These are phyloP conservation scores for Chaetomium olivaceum DNA, from an alignment of 2,329 filamentous ascomycete species.

Conservation along the genomic window DNA sequence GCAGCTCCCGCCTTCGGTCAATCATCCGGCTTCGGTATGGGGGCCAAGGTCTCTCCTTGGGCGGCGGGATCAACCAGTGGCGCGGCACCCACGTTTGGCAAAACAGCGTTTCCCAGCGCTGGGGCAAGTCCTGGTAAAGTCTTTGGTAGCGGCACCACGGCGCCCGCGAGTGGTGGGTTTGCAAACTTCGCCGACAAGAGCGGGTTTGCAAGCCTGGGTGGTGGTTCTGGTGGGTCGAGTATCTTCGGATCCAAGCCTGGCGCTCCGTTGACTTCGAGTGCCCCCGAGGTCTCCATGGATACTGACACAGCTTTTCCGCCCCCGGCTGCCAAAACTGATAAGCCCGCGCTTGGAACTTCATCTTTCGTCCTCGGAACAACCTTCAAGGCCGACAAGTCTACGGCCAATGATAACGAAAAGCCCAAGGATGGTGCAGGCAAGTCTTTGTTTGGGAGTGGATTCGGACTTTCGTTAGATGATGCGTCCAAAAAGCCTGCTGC, in stretches of 20 bases:
- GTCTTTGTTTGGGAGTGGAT: conserved; percentile 62
- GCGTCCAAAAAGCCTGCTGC: conserved; percentile 40
- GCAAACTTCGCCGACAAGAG: conserved; percentile 55
- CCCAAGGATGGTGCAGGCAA: conserved; percentile 45
- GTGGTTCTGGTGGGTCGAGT: conserved; percentile 38
- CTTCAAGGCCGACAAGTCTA: conserved; percentile 64
- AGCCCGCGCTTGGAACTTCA: conserved; percentile 48
- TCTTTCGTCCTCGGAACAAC: conserved; percentile 68
- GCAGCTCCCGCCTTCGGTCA: conserved; percentile 53
- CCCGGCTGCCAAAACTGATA: conserved; percentile 42
- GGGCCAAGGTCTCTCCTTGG: conserved; percentile 55
- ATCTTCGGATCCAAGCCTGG: conserved; percentile 47
- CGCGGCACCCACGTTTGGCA: conserved; percentile 54
- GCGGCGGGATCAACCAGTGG: conserved; percentile 42
- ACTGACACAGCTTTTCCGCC: conserved; percentile 45
- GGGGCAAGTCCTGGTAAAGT: conserved; percentile 41
- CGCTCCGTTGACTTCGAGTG: conserved; percentile 33
- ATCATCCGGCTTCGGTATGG: conserved; percentile 47
- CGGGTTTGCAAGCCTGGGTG: conserved; percentile 55
- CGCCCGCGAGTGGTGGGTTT: conserved; percentile 49
- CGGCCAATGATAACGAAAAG: conserved; percentile 60
- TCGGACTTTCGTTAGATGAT: conserved; percentile 59
- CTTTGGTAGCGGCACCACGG: conserved; percentile 39
- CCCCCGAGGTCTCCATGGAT: conserved; percentile 39
- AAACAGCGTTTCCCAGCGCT: conserved; percentile 49